Evolutionary conservation across 805 yeast genomes (phyloP).

Genomic region (Cyberlindnera samutprakarnensis): DNA sequence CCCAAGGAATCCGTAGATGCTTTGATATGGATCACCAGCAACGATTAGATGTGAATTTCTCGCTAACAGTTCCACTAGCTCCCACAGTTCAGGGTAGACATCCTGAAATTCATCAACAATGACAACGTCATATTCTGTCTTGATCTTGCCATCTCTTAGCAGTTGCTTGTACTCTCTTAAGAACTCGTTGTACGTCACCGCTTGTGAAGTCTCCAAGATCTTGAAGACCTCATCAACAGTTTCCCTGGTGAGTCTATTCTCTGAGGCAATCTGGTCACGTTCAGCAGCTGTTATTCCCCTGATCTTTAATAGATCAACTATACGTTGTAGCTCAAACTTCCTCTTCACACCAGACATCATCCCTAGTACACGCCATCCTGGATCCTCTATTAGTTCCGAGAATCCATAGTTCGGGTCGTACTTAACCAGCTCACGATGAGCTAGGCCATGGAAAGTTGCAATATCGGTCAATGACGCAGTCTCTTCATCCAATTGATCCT

Average conservation of each 20-base stretch:
- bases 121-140: slow-evolving; percentile 29
- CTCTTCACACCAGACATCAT: slow-evolving; percentile 5
- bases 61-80: slow-evolving; percentile 34
- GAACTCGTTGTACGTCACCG: slow-evolving; percentile 18
- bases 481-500: slow-evolving; percentile 26
- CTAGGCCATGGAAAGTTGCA: slow-evolving; percentile 58
- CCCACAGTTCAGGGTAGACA: slow-evolving; percentile 43
- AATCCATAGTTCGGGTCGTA: slow-evolving; percentile 17
- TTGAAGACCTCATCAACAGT: slow-evolving; percentile 3
- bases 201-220: slow-evolving; percentile 9
- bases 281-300: neutral
- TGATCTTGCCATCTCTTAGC: slow-evolving; percentile 18
- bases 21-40: slow-evolving; percentile 68
- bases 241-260: neutral
- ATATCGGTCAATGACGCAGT: slow-evolving; percentile 30
- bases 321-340: slow-evolving; percentile 7
- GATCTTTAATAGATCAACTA: slow-evolving; percentile 1
- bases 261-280: neutral
- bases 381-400: slow-evolving; percentile 44
- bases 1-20: slow-evolving; percentile 63
- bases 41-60: slow-evolving; percentile 45
- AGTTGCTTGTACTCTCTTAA: slow-evolving; percentile 26
- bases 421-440: slow-evolving; percentile 40
- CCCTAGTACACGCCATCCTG: slow-evolving; percentile 38
- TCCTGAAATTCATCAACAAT: slow-evolving; percentile 75